phyloP scores from a whole-genome alignment of 2,329 filamentous ascomycete genomes.

The Gnomoniopsis sp. region DNA sequence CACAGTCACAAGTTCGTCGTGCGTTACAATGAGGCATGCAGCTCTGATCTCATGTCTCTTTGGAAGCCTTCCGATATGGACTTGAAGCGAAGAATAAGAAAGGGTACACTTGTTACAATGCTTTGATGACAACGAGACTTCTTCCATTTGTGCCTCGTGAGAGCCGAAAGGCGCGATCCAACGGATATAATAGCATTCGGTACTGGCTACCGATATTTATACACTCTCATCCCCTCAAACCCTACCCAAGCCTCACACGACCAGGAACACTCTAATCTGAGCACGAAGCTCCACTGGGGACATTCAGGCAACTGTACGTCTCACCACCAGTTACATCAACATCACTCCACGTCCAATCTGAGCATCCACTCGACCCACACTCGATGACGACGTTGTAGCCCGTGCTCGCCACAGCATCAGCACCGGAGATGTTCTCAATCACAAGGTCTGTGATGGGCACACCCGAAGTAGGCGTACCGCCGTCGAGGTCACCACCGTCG shows the following conservation, averaged over 20 bases:
- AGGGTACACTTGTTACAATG: too few relatives aligned
- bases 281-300: conserved; percentile 4
- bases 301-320: conserved; percentile 10
- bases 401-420: conserved; percentile 9
- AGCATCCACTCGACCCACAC: conserved; percentile 11
- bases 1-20: too few relatives aligned
- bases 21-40: too few relatives aligned
- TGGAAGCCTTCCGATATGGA: too few relatives aligned
- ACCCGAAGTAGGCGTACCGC: conserved; percentile 10
- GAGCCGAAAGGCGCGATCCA: too few relatives aligned
- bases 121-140: too few relatives aligned
- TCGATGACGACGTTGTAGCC: conserved; percentile 15
- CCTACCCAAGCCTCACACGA: not conserved
- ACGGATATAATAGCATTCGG: too few relatives aligned
- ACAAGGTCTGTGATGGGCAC: conserved; percentile 16
- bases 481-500: conserved; percentile 14
- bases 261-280: not conserved
- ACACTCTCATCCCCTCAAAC: not conserved
- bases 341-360: conserved; percentile 16
- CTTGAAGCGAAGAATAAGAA: too few relatives aligned
- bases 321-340: conserved; percentile 14
- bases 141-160: too few relatives aligned
- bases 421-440: conserved; percentile 11
- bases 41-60: too few relatives aligned
- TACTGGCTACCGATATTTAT: too few relatives aligned